Evolutionary conservation across 139 green algal genomes (phyloP).

Genomic region (Haematococcus lacustris): DNA sequence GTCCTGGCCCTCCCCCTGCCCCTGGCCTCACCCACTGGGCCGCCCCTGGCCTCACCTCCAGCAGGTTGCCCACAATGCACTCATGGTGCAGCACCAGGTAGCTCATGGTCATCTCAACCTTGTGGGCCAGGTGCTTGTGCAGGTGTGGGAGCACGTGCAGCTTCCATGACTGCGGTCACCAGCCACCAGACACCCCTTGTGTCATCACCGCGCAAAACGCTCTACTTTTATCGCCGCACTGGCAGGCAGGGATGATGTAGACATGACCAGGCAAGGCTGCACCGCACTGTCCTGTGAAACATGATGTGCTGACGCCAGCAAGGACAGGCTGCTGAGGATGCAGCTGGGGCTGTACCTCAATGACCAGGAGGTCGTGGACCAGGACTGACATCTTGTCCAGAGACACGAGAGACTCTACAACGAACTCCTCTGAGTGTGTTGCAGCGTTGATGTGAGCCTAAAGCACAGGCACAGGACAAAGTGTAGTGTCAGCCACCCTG

Average conservation of each 20-base stretch:
- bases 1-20: too few relatives aligned
- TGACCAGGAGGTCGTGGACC: slow-evolving; percentile 64
- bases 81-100: slow-evolving; percentile 76
- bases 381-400: slow-evolving; percentile 62
- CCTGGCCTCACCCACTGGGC: too few relatives aligned
- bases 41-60: too few relatives aligned
- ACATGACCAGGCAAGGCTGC: too few relatives aligned
- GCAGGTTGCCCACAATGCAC: slow-evolving; percentile 65
- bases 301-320: too few relatives aligned
- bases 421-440: slow-evolving; percentile 75
- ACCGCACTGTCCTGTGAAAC: too few relatives aligned
- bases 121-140: slow-evolving; percentile 47
- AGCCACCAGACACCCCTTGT: too few relatives aligned
- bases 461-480: not conserved
- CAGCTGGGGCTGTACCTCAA: too few relatives aligned
- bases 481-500: not conserved
- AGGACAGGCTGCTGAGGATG: too few relatives aligned
- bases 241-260: too few relatives aligned
- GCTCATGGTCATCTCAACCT: slow-evolving; percentile 39
- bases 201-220: too few relatives aligned
- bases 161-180: slow-evolving; percentile 60
- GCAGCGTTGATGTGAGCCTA: slow-evolving; percentile 78
- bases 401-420: slow-evolving; percentile 70
- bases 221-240: too few relatives aligned
- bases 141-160: slow-evolving; percentile 61